Base-by-base conservation (phyloP, 2,329 filamentous ascomycete species). In the Diplodia corticola region DNA sequence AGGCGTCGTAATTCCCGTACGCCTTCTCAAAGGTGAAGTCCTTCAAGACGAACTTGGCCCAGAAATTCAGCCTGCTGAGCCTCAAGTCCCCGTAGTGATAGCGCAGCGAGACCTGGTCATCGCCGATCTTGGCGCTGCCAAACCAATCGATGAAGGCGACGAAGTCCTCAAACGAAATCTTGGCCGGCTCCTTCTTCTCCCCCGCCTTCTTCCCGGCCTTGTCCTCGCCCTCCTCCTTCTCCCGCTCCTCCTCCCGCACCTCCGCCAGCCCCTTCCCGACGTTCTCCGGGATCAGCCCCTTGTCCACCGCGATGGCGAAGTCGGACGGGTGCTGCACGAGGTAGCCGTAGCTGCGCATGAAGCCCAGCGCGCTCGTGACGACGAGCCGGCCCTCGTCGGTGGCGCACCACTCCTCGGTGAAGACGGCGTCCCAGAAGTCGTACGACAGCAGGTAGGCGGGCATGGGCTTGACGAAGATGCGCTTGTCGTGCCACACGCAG, bases 391-490 rank as follows among this genome's bases (percentile, higher is more conserved):
- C 64, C 40, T 69, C 54, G 12, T n/a, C 51, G 24, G 63, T 51
- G 30, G 66, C 68, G 9, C 51, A 65, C 2, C 54, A 35, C 22
- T 73, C 70, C 40, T 55, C 50, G 22, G 46, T 63, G 22, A 73
- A 63, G 0, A 72, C 22, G 24, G 66, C 69, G 13, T 70, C 66
- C 71, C 70, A 73, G 37, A 71, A 74, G 2, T 70, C 71, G 40
- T 66, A 64, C 5, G 69, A 71, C 5, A 66, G 64, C 4, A 72
- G 60, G 40, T 69, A 73, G 9, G 67, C 49, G 2, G 71, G 71
- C 0, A 73, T 48, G 2, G 71, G 71, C 46, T 73, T 73, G 5
- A 72, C 22, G 24, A 69, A 72, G 28, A 71, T 15, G 35, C 69
- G 66, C 24, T 68, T 61, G 20, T 69, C 69, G 15, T 66, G 59